Base-by-base conservation (phyloP, 2,329 filamentous ascomycete genomes). In the Tolypocladium album region DNA sequence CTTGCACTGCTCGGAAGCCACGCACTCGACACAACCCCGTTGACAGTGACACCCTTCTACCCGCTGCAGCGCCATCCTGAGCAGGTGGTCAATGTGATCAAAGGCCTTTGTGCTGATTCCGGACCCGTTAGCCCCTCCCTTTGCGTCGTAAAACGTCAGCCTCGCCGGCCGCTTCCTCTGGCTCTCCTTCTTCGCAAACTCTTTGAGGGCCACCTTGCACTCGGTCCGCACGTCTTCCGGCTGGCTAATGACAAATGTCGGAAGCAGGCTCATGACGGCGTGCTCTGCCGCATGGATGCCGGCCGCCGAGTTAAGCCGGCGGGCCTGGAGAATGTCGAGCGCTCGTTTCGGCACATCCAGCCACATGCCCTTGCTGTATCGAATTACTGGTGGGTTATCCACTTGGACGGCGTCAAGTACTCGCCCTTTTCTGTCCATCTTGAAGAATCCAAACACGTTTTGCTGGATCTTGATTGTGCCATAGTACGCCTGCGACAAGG, bases 251-350 rank as follows among this genome's bases (percentile, higher is more conserved):
- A 97, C 90, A 69, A 95, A 96, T 55, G 90, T 94, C 0, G 93
- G 93, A 76, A 97, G 86, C 2, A 97, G 79, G 45, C 85, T 88
- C 63, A 97, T 82, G 31, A 97, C 79, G 0, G 92, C 92, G 71
- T 99, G 94, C 74, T 97, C 92, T 2, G 94, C 93, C 0, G 93
- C 93, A 70, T 97, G 94, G 61, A 99, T 97, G 0, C 90, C 90
- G 0, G 88, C 94, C 0, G 91, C 93, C 12, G 93, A 82, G 70
- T 97, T 90, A 39, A 97, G 78, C 0, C 86, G 79, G 9, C 87
- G 80, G 0, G 82, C 82, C 47, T 87, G 82, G 1, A 99, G 81
- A 50, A 97, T 92, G 17, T 91, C 85, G 7, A 97, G 82, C 0
- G 92, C 92, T 1, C 72, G 73, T 62, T 86, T 87, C 0, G 94